Conservation (phyloP, 225 moss, liverwort and hornwort species). For the Asterella californica region DNA sequence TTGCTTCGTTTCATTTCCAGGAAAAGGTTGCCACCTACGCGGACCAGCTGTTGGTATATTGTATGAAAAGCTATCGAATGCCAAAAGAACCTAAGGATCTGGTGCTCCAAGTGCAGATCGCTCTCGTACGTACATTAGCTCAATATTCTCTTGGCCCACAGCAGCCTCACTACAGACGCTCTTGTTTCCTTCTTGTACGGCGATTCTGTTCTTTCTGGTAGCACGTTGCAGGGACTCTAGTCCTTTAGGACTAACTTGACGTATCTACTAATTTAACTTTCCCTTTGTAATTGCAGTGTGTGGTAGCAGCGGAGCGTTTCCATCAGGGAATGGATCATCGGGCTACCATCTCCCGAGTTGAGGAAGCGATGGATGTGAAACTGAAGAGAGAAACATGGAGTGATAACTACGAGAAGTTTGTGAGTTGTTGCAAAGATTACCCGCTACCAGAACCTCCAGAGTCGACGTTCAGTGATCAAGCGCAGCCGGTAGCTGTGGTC, state of each 20-base stretch:
- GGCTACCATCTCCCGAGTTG: constrained; percentile 22
- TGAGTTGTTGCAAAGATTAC: constrained; percentile 24
- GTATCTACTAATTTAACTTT: not conserved
- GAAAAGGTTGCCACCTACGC: constrained; percentile 26
- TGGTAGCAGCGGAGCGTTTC: constrained; percentile 30
- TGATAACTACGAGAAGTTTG: constrained; percentile 23
- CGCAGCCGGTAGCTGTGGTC: not conserved
- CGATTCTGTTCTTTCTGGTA: not conserved
- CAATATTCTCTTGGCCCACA: no score
- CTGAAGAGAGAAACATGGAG: constrained; percentile 21
- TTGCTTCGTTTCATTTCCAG: constrained; percentile 16
- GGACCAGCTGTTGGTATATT: constrained; percentile 29
- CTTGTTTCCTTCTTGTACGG: not conserved
- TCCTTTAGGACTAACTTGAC: not conserved
- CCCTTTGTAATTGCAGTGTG: constrained; percentile 30
- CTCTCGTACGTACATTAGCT: constrained; percentile 26
- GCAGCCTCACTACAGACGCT: not conserved
- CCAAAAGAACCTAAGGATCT: constrained; percentile 37
- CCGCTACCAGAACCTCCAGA: not conserved
- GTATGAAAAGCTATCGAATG: constrained; percentile 41
- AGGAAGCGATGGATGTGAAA: constrained; percentile 20
- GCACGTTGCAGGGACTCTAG: not conserved
- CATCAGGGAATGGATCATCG: constrained; percentile 15
- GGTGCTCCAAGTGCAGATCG: constrained; percentile 39
- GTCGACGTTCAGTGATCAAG: not conserved